phyloP scores from a whole-genome alignment of 192 early-diverging fungal species.

The Backusella psychrophila region DNA sequence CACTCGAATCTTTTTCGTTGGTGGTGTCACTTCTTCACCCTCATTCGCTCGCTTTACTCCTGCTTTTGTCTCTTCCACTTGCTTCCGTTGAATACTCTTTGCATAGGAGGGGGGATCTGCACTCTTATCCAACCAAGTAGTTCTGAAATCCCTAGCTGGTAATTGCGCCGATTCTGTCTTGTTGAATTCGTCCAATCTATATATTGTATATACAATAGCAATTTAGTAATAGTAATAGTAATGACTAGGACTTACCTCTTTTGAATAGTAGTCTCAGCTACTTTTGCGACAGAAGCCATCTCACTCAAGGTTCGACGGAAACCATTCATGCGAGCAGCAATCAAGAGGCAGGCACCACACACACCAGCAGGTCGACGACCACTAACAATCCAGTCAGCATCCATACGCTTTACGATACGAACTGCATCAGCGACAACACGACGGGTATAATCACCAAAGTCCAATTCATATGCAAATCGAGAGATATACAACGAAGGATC shows the following conservation, averaged over 20 bases:
- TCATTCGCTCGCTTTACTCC: neutral
- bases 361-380: slow-evolving; percentile 92
- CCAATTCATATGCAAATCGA: slow-evolving; percentile 83
- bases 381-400: slow-evolving; percentile 89
- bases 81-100: slow-evolving; percentile 25
- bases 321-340: slow-evolving; percentile 86
- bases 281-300: too few species aligned
- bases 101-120: slow-evolving; percentile 85
- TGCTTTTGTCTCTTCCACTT: neutral
- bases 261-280: neutral
- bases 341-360: slow-evolving; percentile 87
- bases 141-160: slow-evolving; percentile 77
- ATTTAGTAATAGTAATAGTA: neutral
- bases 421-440: slow-evolving; percentile 77
- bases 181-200: slow-evolving; percentile 80
- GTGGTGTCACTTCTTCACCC: neutral
- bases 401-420: slow-evolving; percentile 84
- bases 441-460: slow-evolving; percentile 87
- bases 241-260: slow-evolving; percentile 49
- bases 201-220: too few species aligned
- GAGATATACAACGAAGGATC: slow-evolving; percentile 94
- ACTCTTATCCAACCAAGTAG: slow-evolving; percentile 78
- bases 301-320: too few species aligned
- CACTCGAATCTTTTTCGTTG: neutral
- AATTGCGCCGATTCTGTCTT: slow-evolving; percentile 75